These are phyloP conservation scores for Ophiostoma piceae DNA, from an alignment of 2,329 filamentous ascomycete genomes.

Conservation along the genomic window DNA sequence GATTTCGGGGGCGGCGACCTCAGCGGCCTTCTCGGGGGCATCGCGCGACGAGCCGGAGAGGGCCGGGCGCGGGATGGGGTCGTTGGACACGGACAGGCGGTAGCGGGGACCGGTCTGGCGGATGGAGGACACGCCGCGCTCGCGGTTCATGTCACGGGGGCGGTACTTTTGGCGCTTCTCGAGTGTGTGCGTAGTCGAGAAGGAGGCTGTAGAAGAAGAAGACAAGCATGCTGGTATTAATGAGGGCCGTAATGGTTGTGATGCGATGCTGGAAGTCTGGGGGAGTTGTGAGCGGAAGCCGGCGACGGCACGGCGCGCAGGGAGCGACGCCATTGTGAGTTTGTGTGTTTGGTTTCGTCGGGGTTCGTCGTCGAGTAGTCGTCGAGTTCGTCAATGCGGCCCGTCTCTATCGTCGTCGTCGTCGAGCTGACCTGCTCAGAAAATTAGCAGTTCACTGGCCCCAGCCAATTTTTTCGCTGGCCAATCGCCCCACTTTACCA, in stretches of 20 bases:
- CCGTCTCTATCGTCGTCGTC: neutral
- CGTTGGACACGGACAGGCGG: conserved; percentile 66
- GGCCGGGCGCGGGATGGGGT: conserved; percentile 68
- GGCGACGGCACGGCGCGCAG: conserved; percentile 11
- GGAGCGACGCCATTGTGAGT: conserved; percentile 13
- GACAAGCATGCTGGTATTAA: neutral
- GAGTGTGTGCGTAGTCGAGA: conserved; percentile 53
- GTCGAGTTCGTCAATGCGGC: neutral
- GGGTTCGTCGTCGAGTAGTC: neutral
- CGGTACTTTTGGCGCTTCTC: conserved; percentile 42
- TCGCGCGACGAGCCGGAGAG: neutral
- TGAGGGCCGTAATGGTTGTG: conserved; percentile 5
- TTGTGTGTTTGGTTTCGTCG: neutral
- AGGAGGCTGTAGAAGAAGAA: conserved; percentile 31
- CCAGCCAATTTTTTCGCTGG: conserved; percentile 21
- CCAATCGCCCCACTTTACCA: neutral
- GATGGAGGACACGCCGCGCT: conserved; percentile 76
- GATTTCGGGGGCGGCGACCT: conserved; percentile 45
- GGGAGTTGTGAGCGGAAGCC: conserved; percentile 7
- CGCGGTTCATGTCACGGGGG: conserved; percentile 69
- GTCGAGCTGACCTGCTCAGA: conserved; percentile 1
- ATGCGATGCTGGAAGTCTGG: conserved; percentile 2
- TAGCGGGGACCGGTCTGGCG: conserved; percentile 70
- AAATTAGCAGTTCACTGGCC: conserved; percentile 4
- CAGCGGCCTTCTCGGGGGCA: neutral